Conservation (phyloP, 805 yeast species). For the Candida anglica region DNA sequence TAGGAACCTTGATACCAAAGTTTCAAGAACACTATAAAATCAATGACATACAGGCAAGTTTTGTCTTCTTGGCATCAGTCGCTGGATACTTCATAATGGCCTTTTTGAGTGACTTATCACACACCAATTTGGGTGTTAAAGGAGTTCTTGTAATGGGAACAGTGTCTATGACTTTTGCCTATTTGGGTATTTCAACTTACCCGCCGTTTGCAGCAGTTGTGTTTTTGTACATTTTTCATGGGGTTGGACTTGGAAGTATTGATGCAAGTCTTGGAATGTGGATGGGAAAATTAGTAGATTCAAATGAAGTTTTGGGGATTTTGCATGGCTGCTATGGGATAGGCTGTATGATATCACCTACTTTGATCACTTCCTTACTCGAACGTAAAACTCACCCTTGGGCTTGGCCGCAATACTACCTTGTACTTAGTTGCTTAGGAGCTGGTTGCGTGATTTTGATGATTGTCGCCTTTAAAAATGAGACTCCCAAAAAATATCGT, state of each 20-base stretch:
- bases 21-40: conserved; percentile 45
- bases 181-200: conserved; percentile 30
- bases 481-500: conserved; percentile 42
- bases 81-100: conserved; percentile 56
- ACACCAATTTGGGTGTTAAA: conserved; percentile 42
- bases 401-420: conserved; percentile 47
- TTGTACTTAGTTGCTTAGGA: conserved; percentile 27
- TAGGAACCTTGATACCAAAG: conserved; percentile 57
- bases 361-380: conserved; percentile 38
- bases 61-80: conserved; percentile 49
- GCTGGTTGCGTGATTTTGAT: conserved; percentile 17
- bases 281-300: conserved; percentile 43
- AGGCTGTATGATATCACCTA: conserved; percentile 51
- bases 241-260: conserved; percentile 53
- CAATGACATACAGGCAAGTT: conserved; percentile 44
- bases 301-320: conserved; percentile 48
- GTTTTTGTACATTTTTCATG: conserved; percentile 36
- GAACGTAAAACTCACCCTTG: conserved; percentile 33
- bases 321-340: conserved; percentile 52
- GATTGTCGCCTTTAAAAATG: conserved; percentile 31
- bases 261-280: conserved; percentile 57
- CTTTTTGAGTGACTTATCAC: conserved; percentile 39
- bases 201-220: conserved; percentile 43
- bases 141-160: conserved; percentile 40
- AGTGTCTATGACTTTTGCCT: conserved; percentile 31